Base-by-base conservation (phyloP, 1,284 basidiomycete species). In the Puccinia triticina region DNA sequence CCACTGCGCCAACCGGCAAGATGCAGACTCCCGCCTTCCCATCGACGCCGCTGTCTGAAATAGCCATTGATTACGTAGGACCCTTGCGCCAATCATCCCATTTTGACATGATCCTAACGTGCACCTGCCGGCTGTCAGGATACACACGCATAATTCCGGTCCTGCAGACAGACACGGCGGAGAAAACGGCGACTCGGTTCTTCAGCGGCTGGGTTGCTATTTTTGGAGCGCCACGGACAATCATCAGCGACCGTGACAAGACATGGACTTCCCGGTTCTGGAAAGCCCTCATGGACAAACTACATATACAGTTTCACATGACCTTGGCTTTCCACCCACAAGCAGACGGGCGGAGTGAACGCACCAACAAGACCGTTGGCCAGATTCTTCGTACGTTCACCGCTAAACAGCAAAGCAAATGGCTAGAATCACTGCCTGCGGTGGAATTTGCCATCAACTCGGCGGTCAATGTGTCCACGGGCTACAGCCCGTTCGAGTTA, bases 281-380 rank as follows among this genome's bases (percentile, higher is more conserved):
- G n/a, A n/a, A n/a, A n/a, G n/a, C n/a, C n/a, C n/a, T n/a, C n/a
- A n/a, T n/a, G n/a, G n/a, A n/a, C n/a, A n/a, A n/a, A n/a, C n/a
- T n/a, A n/a, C n/a, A n/a, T n/a, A n/a, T n/a, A n/a, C n/a, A n/a
- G n/a, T n/a, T 71, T 26, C 34, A 71, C 32, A 43, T 71, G 46
- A 85, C 84, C 0, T 83, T 85, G 0, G 79, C 85, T 0, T 86
- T 82, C 71, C 86, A 85, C 84, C 85, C 85, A 0, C 67, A 86
- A 71, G 84, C 85, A 1, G 85, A 86, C 53, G 84, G 86, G 32
- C 12, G 76, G 0, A 87, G 85, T 23, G 87, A 88, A 83, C 59
- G 83, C 0, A 84, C 86, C 0, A 88, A 88, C 73, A 88, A 88
- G 66, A 88, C 87, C 0, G 79, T 89, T 0, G 86, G 83, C 2